Evolutionary conservation across 2,329 filamentous ascomycete genomes (phyloP).

Genomic region (Botrytis hyacinthi): DNA sequence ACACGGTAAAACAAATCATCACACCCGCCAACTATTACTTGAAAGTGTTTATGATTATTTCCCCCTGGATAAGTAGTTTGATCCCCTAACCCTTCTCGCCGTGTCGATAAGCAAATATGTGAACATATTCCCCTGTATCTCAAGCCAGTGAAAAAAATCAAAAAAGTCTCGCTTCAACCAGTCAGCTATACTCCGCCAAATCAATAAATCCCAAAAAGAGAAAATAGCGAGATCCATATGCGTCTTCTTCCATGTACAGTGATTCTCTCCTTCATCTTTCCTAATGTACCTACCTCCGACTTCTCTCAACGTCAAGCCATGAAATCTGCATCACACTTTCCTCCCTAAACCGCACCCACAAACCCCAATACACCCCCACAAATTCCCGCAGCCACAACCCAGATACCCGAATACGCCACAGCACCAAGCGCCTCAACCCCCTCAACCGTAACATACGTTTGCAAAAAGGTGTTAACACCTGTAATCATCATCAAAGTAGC

Average conservation of each 20-base stretch:
- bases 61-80: background rate
- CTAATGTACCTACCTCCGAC: conserved; percentile 2
- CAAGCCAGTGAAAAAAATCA: background rate
- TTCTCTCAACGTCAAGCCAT: background rate
- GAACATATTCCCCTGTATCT: background rate
- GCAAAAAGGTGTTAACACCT: conserved; percentile 58
- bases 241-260: conserved; percentile 7
- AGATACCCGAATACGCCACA: conserved; percentile 68
- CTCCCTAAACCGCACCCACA: conserved; percentile 48
- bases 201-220: background rate
- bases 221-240: background rate
- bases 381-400: conserved; percentile 63
- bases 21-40: background rate
- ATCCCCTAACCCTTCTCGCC: background rate
- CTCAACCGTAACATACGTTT: conserved; percentile 63
- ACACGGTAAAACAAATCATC: background rate
- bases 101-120: background rate
- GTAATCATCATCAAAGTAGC: conserved; percentile 57
- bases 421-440: conserved; percentile 71
- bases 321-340: background rate
- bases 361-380: conserved; percentile 56
- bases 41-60: background rate
- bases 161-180: background rate
- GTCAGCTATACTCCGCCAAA: background rate
- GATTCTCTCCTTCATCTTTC: background rate